Base-by-base conservation (phyloP, 257 asterid genomes). In the Scutellaria barbata region DNA sequence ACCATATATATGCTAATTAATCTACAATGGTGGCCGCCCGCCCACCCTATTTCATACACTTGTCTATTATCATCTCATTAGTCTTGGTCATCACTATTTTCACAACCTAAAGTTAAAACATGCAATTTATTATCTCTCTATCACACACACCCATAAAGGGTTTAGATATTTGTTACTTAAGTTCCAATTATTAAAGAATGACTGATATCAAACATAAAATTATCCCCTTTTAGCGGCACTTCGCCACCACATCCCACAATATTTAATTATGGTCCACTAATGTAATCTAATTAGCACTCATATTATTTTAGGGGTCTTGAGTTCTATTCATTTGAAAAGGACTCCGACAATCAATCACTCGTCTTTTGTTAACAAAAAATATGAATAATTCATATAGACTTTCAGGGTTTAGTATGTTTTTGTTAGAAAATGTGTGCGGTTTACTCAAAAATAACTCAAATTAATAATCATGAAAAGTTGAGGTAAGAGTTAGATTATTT, bases 81-180 rank as follows among this genome's bases (percentile, higher is more conserved):
- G 75, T 77, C 72, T 67, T 53, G 45, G 59, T 78, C 79, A 41
- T 13, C 66, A 33, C 18, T 9, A 60, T 40, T 67, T 55, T 9
- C 5, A 33, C 5, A 33, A 55, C 10, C 52, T n/a, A 30, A 16
- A n/a, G 3, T 30, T 63, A 62, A 68, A 78, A 35, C 61, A 56
- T 50, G 74, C 74, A 52, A 22, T 22, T 22, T 22, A 22, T 22
- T 22, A 2, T 30, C 4, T 30, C 35, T 30, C 35, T 30, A 4
- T 1, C 35, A 2, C 35, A 2, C 35, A 2, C 35, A 2, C 35
- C 3, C 35, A 30, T 30, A 30, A 30, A 30, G 35, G 25, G 35
- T 30, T 30, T 30, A 30, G 3, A 4, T 30, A 30, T 30, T 30
- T 30, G 3, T 30, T 30, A 30, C n/a, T n/a, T 5, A 42, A 5